These are phyloP conservation scores for Echeveria elegans DNA, from an alignment of 164 flowering plant genomes.

Conservation along the genomic window DNA sequence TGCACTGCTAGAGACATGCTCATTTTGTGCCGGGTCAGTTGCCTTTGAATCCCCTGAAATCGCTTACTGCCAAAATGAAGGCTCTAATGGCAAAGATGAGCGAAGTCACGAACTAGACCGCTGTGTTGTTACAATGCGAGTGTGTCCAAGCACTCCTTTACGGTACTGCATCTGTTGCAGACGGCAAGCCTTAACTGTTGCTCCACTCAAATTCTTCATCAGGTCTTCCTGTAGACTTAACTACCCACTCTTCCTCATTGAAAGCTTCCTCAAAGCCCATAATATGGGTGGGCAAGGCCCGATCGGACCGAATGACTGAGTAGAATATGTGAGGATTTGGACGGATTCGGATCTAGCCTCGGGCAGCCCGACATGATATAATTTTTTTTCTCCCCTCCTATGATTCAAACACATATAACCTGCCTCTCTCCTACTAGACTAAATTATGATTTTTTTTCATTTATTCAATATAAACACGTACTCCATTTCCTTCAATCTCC, in stretches of 20 bases:
- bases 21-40: constrained; percentile 60
- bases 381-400: too few species aligned
- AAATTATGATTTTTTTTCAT: too few species aligned
- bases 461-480: too few species aligned
- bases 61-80: constrained; percentile 42
- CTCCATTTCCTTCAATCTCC: too few species aligned
- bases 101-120: constrained; percentile 49
- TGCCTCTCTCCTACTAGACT: too few species aligned
- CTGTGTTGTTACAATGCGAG: constrained; percentile 69
- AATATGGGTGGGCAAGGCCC: too few species aligned
- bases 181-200: constrained; percentile 38
- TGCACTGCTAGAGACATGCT: constrained; percentile 44
- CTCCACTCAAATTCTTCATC: constrained; percentile 43
- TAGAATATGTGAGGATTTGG: too few species aligned
- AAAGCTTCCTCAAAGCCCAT: constrained; percentile 36
- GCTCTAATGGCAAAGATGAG: constrained; percentile 10
- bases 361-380: too few species aligned
- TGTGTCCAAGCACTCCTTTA: constrained; percentile 48
- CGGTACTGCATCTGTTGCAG: constrained; percentile 83
- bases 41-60: constrained; percentile 77
- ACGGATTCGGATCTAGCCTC: too few species aligned
- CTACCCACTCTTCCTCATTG: constrained; percentile 13
- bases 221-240: constrained; percentile 26
- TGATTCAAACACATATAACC: too few species aligned
- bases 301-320: too few species aligned